These are phyloP conservation scores for Irpex rosettiformis DNA, from an alignment of 1,284 basidiomycete species.

Conservation along the genomic window DNA sequence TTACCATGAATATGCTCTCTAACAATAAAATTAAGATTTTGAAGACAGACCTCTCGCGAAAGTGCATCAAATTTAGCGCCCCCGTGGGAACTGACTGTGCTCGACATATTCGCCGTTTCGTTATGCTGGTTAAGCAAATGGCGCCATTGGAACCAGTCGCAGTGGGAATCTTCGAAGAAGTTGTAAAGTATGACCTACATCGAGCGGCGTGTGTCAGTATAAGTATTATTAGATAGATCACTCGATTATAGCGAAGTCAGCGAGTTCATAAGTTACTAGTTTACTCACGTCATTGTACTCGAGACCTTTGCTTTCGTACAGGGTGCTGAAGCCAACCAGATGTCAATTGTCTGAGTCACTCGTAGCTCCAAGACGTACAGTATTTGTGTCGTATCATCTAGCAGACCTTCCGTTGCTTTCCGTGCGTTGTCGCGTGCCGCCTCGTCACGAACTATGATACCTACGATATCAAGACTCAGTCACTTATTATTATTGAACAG, in stretches of 20 bases:
- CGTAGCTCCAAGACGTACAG: conserved; percentile 37
- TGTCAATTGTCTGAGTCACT: neutral
- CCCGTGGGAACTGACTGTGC: conserved; percentile 37
- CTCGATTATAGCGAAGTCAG: neutral
- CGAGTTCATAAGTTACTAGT: neutral
- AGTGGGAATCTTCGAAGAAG: conserved; percentile 61
- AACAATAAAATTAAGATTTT: too few species aligned
- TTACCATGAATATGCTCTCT: too few species aligned
- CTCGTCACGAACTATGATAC: conserved; percentile 63
- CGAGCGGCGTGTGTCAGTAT: neutral
- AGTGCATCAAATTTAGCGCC: neutral
- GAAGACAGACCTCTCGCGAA: conserved; percentile 6
- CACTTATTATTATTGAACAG: neutral
- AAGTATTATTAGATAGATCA: neutral
- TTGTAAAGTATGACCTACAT: conserved; percentile 63
- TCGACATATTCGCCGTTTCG: conserved; percentile 7
- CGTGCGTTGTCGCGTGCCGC: conserved; percentile 40
- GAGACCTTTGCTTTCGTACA: conserved; percentile 72
- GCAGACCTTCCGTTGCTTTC: conserved; percentile 20
- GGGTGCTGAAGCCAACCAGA: conserved; percentile 51
- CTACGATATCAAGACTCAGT: conserved; percentile 27
- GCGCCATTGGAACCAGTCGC: conserved; percentile 48
- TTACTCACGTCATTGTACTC: conserved; percentile 65
- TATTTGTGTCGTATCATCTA: conserved; percentile 55
- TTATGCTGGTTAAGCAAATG: conserved; percentile 29